Evolutionary conservation across 2,329 filamentous ascomycete genomes (phyloP), one percentile per base, ranked within the genome.

Genomic region (Paraphoma chrysanthemicola): DNA sequence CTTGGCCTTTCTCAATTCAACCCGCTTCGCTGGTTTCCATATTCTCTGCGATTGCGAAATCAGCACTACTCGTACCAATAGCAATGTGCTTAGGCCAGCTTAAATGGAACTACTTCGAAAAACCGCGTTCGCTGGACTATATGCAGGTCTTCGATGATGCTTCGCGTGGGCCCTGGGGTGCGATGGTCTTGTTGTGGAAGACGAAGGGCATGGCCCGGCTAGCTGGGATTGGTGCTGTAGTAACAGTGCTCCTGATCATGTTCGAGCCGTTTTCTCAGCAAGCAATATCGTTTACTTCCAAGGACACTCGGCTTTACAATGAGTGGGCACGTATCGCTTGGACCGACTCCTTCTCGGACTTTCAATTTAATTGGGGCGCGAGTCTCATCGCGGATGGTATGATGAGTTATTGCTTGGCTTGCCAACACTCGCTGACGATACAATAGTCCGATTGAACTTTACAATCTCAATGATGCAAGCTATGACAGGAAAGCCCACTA

Each of bases 51-150:
- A 8, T 57, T 12, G 57, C 66, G 7, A 73, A 71, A 62, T 62
- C 69, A 2, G 62, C 69, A 5, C 39, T 74, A 12, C 52, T 75
- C 4, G 55, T 71, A n/a, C 50, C 63, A 2, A 60, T 74, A 6
- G 64, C 71, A 2, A 58, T 66, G n/a, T 70, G 69, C 49, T 57
- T 74, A 14, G 58, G 70, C 39, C 68, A 74, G 49, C 56, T 75
- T 4, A 74, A 75, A 50, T 75, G 69, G 71, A 56, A 64, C 11
- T 62, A 64, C 11, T 63, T 57, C 29, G 57, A 58, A 8, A 44
- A 53, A 9, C 55, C 59, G 4, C 44, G 50, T 1, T 57, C 61
- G 14, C 57, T 74, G 2, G 56, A 59, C 1, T 44, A 73, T 11
- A 47, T 73, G 12, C 62, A 73, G 43, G 45, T 63, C 1, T 59